Conservation (phyloP, 345 rosid species). For the Moricandia moricandioides region DNA sequence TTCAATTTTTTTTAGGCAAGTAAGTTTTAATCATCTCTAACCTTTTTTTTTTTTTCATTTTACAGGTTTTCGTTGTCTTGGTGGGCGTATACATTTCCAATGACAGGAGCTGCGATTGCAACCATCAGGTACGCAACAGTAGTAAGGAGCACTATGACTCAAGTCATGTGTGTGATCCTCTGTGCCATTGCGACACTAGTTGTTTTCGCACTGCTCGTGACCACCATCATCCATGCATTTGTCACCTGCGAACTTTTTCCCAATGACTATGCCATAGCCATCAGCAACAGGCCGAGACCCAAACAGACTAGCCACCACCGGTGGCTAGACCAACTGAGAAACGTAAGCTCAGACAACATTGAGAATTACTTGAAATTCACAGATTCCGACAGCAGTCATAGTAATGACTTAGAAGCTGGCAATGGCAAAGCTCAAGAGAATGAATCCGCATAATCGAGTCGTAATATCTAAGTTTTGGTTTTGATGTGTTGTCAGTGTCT, state of each 20-base stretch:
- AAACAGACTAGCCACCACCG: slow-evolving; percentile 43
- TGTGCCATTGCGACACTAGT: slow-evolving; percentile 47
- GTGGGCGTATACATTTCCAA: slow-evolving; percentile 98
- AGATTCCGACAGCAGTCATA: slow-evolving; percentile 26
- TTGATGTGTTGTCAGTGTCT: slow-evolving; percentile 22
- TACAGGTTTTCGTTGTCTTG: slow-evolving; percentile 81
- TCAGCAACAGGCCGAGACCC: slow-evolving; percentile 50
- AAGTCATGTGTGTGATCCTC: slow-evolving; percentile 47
- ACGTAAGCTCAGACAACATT: slow-evolving; percentile 60
- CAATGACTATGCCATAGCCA: slow-evolving; percentile 74
- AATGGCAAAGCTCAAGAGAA: slow-evolving; percentile 27
- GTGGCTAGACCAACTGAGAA: slow-evolving; percentile 56
- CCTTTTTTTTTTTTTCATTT: not conserved
- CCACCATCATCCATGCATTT: slow-evolving; percentile 55
- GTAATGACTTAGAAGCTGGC: slow-evolving; percentile 50
- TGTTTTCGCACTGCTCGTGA: slow-evolving; percentile 54
- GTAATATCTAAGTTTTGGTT: slow-evolving; percentile 31
- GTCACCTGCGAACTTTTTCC: slow-evolving; percentile 54
- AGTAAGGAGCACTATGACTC: slow-evolving; percentile 47
- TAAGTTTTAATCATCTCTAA: not conserved
- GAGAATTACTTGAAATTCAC: slow-evolving; percentile 64
- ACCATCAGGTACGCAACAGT: slow-evolving; percentile 62
- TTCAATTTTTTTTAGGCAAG: not conserved
- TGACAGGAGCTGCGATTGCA: slow-evolving; percentile 74
- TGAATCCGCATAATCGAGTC: slow-evolving; percentile 11